Conservation (phyloP, 2,329 filamentous ascomycete genomes). For the Hirsutella thompsonii region DNA sequence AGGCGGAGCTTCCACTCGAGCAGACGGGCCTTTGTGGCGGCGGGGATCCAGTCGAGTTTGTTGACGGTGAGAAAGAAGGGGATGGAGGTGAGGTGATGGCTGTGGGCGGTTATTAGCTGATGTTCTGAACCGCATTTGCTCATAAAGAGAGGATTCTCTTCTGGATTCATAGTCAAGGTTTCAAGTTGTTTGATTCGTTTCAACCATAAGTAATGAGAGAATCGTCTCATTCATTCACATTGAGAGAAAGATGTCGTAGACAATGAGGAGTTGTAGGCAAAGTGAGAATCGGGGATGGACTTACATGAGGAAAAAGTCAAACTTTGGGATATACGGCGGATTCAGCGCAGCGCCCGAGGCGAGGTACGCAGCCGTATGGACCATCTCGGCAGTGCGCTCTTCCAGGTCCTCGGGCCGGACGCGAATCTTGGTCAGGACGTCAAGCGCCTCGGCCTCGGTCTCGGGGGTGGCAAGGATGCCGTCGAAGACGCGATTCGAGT, state of each 20-base stretch:
- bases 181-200: too few species aligned
- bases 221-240: too few species aligned
- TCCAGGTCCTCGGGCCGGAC: constrained; percentile 44
- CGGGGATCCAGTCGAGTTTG: constrained; percentile 44
- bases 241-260: too few species aligned
- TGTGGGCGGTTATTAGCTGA: constrained; percentile 17
- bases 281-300: too few species aligned
- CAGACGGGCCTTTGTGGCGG: constrained; percentile 50
- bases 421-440: constrained; percentile 44
- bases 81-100: constrained; percentile 60
- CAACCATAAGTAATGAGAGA: too few species aligned
- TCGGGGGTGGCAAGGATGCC: constrained; percentile 52
- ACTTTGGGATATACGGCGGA: constrained; percentile 52
- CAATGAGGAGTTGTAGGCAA: too few species aligned
- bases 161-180: too few species aligned
- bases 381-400: constrained; percentile 48
- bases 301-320: constrained; percentile 66
- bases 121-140: too few species aligned
- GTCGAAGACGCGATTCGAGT: constrained; percentile 54
- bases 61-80: constrained; percentile 66
- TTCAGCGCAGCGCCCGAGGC: constrained; percentile 45
- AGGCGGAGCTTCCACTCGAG: constrained; percentile 72
- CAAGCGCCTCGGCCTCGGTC: constrained; percentile 48
- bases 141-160: too few species aligned
- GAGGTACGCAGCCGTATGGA: constrained; percentile 44